These are phyloP conservation scores for Auxenochlorella pyrenoidosa DNA, from an alignment of 139 green algal species.

Conservation along the genomic window DNA sequence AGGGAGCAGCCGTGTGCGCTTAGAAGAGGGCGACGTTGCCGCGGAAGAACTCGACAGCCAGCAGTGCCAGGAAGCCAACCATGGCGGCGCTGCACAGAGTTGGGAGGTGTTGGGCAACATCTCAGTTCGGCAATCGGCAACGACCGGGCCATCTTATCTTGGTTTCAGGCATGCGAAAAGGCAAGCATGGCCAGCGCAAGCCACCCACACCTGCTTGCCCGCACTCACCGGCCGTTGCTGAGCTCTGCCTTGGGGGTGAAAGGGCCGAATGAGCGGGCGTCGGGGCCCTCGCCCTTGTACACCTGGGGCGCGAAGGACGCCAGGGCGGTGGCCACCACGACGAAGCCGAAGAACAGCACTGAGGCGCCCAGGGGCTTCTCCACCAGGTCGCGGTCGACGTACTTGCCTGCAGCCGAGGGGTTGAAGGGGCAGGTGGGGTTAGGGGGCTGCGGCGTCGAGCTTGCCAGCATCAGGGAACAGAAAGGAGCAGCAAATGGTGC, in stretches of 20 bases:
- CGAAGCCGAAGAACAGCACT: neutral
- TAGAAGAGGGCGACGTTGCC: conserved; percentile 24
- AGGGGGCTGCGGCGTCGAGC: too few species aligned
- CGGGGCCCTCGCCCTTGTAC: conserved; percentile 12
- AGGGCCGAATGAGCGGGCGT: conserved; percentile 6
- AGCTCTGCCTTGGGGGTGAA: conserved; percentile 13
- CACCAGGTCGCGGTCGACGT: neutral
- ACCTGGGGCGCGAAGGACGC: conserved; percentile 10
- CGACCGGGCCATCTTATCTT: too few species aligned
- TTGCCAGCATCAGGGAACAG: neutral
- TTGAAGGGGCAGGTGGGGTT: neutral
- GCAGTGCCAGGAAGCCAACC: conserved; percentile 6
- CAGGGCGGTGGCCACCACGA: neutral
- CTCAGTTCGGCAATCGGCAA: too few species aligned
- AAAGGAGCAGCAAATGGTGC: too few species aligned
- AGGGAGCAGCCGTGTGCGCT: neutral
- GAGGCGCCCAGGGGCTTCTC: neutral
- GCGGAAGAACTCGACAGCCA: conserved; percentile 6
- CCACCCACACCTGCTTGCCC: neutral
- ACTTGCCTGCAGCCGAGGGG: conserved; percentile 1
- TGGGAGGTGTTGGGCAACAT: too few species aligned
- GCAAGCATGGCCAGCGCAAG: too few species aligned
- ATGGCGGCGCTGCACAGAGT: conserved; percentile 13
- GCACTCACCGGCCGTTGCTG: conserved; percentile 4
- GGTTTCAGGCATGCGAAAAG: too few species aligned